Percentiles rank a stretch among this genome's conserved stretches.
phyloP scores from a whole-genome alignment of 306 rosid species.

The Castanea crenata region DNA sequence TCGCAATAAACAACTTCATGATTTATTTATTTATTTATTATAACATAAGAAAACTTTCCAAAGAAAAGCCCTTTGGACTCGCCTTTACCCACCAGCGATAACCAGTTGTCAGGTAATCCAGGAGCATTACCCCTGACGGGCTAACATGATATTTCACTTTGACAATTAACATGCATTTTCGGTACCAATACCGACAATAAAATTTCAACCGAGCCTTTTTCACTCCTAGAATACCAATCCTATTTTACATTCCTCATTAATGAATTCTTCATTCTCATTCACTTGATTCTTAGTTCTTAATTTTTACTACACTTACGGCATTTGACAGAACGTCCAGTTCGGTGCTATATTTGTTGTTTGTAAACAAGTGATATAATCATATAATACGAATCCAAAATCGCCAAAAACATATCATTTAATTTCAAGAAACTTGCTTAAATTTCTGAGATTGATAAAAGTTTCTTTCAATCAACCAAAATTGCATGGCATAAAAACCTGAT shows the following conservation, averaged over 20 bases:
- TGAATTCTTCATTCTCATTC: neutral
- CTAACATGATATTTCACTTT: no score
- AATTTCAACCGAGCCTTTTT: neutral
- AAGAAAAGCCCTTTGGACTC: no score
- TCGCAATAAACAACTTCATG: neutral
- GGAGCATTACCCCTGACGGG: no score
- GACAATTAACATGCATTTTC: neutral
- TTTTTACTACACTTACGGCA: neutral
- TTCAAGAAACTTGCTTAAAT: neutral
- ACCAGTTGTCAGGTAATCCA: no score
- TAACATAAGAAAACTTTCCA: no score
- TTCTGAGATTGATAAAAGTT: neutral
- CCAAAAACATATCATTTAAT: neutral
- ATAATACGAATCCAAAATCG: neutral
- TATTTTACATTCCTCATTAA: neutral
- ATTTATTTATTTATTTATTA: no score
- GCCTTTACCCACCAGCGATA: no score
- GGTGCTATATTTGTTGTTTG: neutral
- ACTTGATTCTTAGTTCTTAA: neutral
- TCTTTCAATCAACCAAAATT: neutral
- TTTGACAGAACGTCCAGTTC: neutral
- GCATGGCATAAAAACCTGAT: neutral
- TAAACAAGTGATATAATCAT: neutral
- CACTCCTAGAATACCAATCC: neutral
- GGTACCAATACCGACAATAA: neutral